phyloP scores from a whole-genome alignment of 2,329 filamentous ascomycete genomes.

The Ilyonectria mors-panacis region DNA sequence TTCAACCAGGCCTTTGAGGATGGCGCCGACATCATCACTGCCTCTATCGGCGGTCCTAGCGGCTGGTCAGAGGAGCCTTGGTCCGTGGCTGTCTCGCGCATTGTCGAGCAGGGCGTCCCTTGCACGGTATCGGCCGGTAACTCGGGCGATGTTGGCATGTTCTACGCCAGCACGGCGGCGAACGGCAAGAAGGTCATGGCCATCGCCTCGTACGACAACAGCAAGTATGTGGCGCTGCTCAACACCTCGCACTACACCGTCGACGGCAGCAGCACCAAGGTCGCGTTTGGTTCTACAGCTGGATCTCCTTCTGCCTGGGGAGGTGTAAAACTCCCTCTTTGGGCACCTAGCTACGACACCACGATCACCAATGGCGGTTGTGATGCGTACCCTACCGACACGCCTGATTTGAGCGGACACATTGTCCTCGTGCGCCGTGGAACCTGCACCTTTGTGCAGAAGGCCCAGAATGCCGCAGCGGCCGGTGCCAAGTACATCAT shows the following conservation, averaged over 20 bases:
- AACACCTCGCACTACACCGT: slow-evolving; percentile 59
- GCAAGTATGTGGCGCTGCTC: slow-evolving; percentile 59
- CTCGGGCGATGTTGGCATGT: slow-evolving; percentile 61
- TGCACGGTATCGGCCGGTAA: slow-evolving; percentile 69
- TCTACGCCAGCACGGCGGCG: slow-evolving; percentile 65
- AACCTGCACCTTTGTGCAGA: slow-evolving; percentile 68
- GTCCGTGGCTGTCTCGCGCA: slow-evolving; percentile 66
- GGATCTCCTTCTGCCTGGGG: slow-evolving; percentile 61
- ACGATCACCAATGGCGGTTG: slow-evolving; percentile 66
- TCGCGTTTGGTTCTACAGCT: slow-evolving; percentile 60
- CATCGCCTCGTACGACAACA: slow-evolving; percentile 67
- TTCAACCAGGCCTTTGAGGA: slow-evolving; percentile 73
- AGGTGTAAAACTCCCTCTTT: slow-evolving; percentile 64
- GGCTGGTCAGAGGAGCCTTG: slow-evolving; percentile 69
- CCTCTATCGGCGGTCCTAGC: slow-evolving; percentile 64
- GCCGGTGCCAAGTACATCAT: slow-evolving; percentile 73
- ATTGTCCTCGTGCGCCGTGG: slow-evolving; percentile 74
- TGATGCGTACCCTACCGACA: slow-evolving; percentile 64
- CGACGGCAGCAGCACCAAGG: slow-evolving; percentile 48
- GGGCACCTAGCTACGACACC: slow-evolving; percentile 65
- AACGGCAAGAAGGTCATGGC: slow-evolving; percentile 63
- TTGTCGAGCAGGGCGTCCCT: slow-evolving; percentile 67
- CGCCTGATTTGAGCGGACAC: slow-evolving; percentile 69
- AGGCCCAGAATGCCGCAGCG: slow-evolving; percentile 66
- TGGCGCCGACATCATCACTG: slow-evolving; percentile 71